These are phyloP conservation scores for Rossbeevera mucosa DNA, from an alignment of 768 basidiomycete genomes.

Conservation along the genomic window DNA sequence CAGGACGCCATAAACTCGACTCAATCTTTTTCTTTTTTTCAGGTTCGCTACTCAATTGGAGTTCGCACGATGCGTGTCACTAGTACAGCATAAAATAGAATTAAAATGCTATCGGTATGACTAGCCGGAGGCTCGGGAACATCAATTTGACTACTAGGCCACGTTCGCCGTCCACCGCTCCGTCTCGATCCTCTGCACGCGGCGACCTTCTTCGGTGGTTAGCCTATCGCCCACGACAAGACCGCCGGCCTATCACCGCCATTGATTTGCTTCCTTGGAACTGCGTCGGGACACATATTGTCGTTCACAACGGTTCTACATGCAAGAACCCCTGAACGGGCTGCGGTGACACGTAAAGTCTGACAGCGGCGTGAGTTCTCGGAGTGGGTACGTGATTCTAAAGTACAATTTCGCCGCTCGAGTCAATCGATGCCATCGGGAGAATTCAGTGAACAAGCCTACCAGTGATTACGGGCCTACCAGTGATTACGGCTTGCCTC, in stretches of 20 bases:
- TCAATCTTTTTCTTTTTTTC: conserved; percentile 1
- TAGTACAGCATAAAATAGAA: conserved; percentile 8
- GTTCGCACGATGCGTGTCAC: conserved; percentile 4
- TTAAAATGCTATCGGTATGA: conserved; percentile 3
- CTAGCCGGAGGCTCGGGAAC: conserved; percentile 5
- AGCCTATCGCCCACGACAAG: conserved; percentile 6
- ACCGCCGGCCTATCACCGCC: conserved; percentile 26
- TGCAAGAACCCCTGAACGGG: conserved; percentile 6
- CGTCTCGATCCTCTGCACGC: conserved; percentile 17
- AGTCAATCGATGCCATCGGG: conserved; percentile 31
- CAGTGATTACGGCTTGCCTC: conserved; percentile 14
- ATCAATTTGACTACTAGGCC: neutral
- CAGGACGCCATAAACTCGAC: conserved; percentile 8
- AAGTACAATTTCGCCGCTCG: conserved; percentile 9
- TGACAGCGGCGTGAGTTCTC: conserved; percentile 28
- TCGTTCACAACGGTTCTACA: conserved; percentile 8
- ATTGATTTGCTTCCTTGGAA: conserved; percentile 15
- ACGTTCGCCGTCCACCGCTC: conserved; percentile 1
- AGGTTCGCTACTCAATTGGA: conserved; percentile 6
- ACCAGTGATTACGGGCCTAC: conserved; percentile 13
- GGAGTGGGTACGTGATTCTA: conserved; percentile 21
- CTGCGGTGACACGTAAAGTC: conserved; percentile 24
- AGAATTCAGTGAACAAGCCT: conserved; percentile 12
- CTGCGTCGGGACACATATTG: conserved; percentile 13
- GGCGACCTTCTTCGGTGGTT: conserved; percentile 19